Evolutionary conservation across 1,284 basidiomycete genomes (phyloP).

Genomic region (Microbotryum intermedium): DNA sequence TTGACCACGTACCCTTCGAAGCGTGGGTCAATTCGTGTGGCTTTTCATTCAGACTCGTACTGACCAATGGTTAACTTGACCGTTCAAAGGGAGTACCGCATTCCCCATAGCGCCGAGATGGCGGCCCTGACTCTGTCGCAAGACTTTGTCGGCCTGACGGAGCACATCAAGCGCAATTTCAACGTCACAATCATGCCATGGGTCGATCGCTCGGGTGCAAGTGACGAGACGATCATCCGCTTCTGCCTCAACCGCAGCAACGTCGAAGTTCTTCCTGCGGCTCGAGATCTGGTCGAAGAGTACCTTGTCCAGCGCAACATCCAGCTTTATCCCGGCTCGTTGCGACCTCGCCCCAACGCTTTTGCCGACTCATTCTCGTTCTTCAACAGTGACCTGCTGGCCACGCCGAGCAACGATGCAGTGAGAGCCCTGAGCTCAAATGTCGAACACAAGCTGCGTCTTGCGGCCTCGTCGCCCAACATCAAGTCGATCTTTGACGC

Average conservation of each 20-base stretch:
- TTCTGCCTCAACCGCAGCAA: constrained; percentile 90
- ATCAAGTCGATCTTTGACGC: constrained; percentile 86
- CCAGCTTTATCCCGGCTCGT: constrained; percentile 32
- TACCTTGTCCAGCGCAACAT: constrained; percentile 71
- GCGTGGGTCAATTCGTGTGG: constrained; percentile 42
- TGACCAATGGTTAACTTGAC: background rate
- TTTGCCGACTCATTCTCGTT: constrained; percentile 93
- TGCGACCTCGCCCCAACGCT: constrained; percentile 59
- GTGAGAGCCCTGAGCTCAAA: background rate
- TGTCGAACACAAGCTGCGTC: constrained; percentile 45
- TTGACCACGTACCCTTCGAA: constrained; percentile 86
- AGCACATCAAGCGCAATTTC: constrained; percentile 85
- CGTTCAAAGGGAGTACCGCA: constrained; percentile 58
- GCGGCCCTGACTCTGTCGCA: constrained; percentile 64
- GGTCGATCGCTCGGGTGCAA: constrained; percentile 39
- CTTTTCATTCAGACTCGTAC: background rate
- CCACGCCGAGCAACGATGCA: constrained; percentile 49
- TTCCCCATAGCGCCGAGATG: constrained; percentile 57
- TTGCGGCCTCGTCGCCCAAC: constrained; percentile 81
- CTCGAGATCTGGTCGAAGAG: constrained; percentile 85
- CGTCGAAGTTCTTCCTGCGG: constrained; percentile 80
- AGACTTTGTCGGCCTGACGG: constrained; percentile 73
- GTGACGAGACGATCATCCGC: constrained; percentile 80
- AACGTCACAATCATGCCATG: constrained; percentile 65
- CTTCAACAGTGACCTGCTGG: constrained; percentile 86